Conservation (phyloP, 78 protist species). For the Dictyostelium citrinum region DNA sequence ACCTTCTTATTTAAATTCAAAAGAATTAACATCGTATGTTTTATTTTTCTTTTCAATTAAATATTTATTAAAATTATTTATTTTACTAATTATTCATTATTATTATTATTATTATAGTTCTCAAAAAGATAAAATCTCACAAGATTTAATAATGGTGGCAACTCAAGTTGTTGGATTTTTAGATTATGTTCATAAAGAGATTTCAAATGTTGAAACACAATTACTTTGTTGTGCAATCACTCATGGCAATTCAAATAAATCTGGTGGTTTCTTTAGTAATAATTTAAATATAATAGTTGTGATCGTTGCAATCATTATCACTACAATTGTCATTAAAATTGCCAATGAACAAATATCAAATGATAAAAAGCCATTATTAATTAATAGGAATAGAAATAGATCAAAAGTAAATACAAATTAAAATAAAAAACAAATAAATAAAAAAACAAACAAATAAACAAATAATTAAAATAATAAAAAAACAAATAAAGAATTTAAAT, state of each 20-base stretch:
- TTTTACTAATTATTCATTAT: not conserved
- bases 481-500: not conserved
- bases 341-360: not conserved
- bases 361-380: constrained; percentile 1
- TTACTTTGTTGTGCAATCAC: constrained; percentile 50
- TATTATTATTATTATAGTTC: not conserved
- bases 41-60: too few species aligned
- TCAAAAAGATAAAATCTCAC: constrained; percentile 22
- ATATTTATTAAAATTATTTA: too few species aligned
- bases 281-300: not conserved
- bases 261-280: not conserved
- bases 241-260: not conserved
- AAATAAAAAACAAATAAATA: not conserved
- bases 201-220: constrained; percentile 27
- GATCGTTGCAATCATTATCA: not conserved
- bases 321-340: not conserved
- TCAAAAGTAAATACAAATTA: not conserved
- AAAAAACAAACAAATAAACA: not conserved
- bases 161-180: constrained; percentile 15
- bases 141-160: not conserved
- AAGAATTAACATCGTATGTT: not conserved
- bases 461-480: not conserved
- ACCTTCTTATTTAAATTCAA: not conserved
- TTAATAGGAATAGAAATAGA: not conserved
- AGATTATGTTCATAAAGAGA: constrained; percentile 51